Conservation (phyloP, 78 protist genomes). For the Dictyostelium purpureum region DNA sequence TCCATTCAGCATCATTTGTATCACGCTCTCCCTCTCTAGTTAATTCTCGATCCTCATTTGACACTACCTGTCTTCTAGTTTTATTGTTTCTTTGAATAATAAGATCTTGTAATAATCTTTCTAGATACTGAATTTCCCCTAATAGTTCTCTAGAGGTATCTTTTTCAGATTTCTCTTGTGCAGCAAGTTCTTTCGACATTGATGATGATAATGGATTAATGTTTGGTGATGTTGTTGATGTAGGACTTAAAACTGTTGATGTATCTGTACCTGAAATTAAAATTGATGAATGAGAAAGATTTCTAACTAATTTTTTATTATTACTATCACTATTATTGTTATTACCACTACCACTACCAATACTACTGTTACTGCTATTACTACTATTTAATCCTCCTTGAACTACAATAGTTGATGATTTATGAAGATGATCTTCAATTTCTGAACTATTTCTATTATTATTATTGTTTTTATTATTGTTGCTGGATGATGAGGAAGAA, state of each 20-base stretch:
- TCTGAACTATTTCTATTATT: not conserved
- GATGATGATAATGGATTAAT: not conserved
- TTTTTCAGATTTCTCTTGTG: not conserved
- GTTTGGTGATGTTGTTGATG: not conserved
- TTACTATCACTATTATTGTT: not conserved
- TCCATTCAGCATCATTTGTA: slow-evolving; percentile 4
- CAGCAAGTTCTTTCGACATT: not conserved
- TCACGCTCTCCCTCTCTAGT: slow-evolving; percentile 33
- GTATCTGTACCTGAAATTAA: not conserved
- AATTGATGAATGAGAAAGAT: not conserved
- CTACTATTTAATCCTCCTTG: not conserved
- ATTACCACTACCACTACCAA: not conserved
- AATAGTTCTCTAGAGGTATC: slow-evolving; percentile 1
- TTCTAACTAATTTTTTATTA: not conserved
- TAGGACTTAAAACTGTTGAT: not conserved
- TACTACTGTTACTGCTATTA: not conserved
- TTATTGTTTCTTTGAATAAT: slow-evolving; percentile 48
- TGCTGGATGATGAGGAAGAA: not conserved
- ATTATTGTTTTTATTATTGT: not conserved
- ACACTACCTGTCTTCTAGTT: slow-evolving; percentile 6
- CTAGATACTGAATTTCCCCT: slow-evolving; percentile 37
- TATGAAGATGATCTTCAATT: too few species aligned
- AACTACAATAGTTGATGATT: too few species aligned
- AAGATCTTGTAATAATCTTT: slow-evolving; percentile 46
- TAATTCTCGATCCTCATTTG: slow-evolving; percentile 25